These are phyloP conservation scores for Adiantum capillusveneris DNA, from an alignment of 75 land plant species.

Conservation along the genomic window DNA sequence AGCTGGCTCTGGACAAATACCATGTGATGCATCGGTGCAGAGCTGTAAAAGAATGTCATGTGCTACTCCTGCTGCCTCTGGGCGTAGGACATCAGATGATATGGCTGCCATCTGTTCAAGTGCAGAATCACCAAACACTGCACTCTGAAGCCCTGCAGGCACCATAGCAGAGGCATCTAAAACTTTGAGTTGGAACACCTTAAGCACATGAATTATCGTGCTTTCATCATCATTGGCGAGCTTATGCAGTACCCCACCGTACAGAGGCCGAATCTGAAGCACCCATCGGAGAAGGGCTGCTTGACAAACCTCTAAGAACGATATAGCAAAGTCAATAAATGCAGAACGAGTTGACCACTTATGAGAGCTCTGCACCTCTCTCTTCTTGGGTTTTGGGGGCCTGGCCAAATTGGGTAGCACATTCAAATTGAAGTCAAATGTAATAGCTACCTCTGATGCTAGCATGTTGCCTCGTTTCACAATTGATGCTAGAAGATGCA, in stretches of 20 bases:
- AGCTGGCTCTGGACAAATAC: conserved; percentile 58
- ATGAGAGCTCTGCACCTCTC: neutral
- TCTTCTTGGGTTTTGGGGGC: conserved; percentile 5
- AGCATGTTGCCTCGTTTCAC: conserved; percentile 55
- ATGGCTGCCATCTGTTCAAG: conserved; percentile 68
- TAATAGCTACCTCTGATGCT: conserved; percentile 62
- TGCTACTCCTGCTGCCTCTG: conserved; percentile 43
- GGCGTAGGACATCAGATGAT: conserved; percentile 30
- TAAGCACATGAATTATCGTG: conserved; percentile 51
- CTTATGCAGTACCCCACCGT: conserved; percentile 61
- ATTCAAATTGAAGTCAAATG: conserved; percentile 66
- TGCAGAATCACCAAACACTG: conserved; percentile 78
- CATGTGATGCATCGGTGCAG: conserved; percentile 84
- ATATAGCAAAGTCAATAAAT: conserved; percentile 82
- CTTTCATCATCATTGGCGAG: conserved; percentile 69
- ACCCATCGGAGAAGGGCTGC: conserved; percentile 76
- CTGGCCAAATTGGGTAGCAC: conserved; percentile 47
- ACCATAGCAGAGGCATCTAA: conserved; percentile 46
- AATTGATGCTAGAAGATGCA: conserved; percentile 52
- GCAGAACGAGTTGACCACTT: conserved; percentile 35
- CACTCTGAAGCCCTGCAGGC: conserved; percentile 74
- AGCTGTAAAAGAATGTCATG: conserved; percentile 50
- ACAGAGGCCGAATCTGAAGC: conserved; percentile 71
- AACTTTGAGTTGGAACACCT: conserved; percentile 53
- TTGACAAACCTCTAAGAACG: conserved; percentile 76